phyloP scores from a whole-genome alignment of 2,329 filamentous ascomycete genomes.

The Cladosporium cucumerinum region DNA sequence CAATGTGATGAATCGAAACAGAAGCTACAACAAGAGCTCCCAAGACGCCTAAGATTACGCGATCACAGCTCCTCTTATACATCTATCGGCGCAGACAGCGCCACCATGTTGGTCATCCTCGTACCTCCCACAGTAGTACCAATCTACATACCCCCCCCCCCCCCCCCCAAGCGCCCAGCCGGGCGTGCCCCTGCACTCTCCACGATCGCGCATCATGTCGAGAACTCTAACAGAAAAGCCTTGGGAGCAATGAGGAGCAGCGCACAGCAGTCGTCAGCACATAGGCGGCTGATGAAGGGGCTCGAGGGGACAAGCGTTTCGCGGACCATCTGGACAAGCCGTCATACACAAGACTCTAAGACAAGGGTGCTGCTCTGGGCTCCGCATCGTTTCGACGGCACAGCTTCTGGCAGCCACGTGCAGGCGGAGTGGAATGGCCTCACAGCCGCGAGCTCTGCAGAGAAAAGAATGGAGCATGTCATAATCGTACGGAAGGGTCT shows the following conservation, averaged over 20 bases:
- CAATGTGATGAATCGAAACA: not conserved
- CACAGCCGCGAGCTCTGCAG: not conserved
- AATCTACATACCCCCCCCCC: not conserved
- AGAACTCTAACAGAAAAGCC: not conserved
- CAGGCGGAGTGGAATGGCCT: not conserved
- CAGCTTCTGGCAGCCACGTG: not conserved
- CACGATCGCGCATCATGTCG: conserved; percentile 1
- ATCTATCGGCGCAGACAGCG: not conserved
- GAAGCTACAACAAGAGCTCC: not conserved
- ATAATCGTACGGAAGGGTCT: not conserved
- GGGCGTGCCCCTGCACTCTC: not conserved
- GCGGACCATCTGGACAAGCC: not conserved
- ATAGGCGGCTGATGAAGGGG: not conserved
- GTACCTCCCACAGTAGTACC: not conserved
- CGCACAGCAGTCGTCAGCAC: not conserved
- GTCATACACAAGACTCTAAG: not conserved
- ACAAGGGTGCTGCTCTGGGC: conserved; percentile 1
- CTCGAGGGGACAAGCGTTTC: not conserved
- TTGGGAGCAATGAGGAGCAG: not conserved
- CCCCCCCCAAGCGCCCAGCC: not conserved
- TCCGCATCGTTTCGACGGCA: not conserved
- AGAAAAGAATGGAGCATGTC: not conserved
- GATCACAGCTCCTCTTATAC: conserved; percentile 5
- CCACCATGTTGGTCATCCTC: conserved; percentile 4
- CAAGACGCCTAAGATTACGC: not conserved